Percentiles rank a stretch among this genome's conserved stretches.
Conservation (phyloP, 257 asterid genomes). For the Leptodermis oblonga region DNA sequence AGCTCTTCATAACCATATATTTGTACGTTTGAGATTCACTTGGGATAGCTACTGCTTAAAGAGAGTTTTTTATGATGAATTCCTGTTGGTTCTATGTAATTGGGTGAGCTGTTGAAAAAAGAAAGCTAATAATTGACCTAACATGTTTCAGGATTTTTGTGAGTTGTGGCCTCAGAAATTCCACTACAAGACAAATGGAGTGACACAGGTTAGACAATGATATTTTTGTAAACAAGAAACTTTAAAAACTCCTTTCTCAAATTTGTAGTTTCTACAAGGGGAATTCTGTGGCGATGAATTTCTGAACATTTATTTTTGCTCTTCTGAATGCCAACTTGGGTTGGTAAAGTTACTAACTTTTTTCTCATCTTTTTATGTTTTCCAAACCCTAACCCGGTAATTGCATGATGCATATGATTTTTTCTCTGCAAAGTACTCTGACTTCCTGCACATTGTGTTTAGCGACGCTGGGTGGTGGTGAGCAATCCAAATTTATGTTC, state of each 20-base stretch:
- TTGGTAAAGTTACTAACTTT: no score
- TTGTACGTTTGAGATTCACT: conserved; percentile 5
- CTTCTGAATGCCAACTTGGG: neutral
- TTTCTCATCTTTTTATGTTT: neutral
- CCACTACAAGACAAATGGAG: conserved; percentile 48
- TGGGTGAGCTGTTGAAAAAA: neutral
- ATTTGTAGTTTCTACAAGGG: neutral
- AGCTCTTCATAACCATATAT: conserved; percentile 3
- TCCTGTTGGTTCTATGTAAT: neutral
- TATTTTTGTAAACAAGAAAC: neutral
- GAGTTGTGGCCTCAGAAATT: conserved; percentile 50
- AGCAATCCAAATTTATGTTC: conserved; percentile 50
- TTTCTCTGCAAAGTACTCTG: neutral
- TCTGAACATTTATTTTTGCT: neutral
- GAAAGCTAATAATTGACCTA: neutral
- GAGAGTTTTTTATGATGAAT: neutral
- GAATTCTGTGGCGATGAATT: neutral
- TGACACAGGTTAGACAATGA: conserved; percentile 36
- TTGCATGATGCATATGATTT: neutral
- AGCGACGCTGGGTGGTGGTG: conserved; percentile 59
- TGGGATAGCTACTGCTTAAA: neutral
- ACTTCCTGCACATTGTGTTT: conserved; percentile 13
- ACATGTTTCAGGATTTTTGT: conserved; percentile 36
- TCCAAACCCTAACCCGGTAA: neutral
- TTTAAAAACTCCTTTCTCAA: neutral